Evolutionary conservation across 371 early-diverging fungal genomes (phyloP), one percentile per base, ranked within the genome.

Genomic region (Chytridium lagenaria): DNA sequence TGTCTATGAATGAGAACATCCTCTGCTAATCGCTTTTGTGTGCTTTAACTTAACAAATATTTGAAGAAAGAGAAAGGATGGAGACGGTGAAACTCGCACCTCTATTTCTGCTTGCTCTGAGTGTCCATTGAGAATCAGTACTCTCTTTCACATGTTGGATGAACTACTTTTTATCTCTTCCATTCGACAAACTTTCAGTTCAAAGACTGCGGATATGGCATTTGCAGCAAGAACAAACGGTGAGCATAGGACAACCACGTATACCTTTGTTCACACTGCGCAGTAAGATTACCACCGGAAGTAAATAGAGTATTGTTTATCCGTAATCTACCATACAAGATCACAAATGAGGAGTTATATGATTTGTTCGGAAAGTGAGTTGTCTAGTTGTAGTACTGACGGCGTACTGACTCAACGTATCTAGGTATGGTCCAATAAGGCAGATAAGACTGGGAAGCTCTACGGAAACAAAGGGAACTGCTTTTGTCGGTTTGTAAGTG

Each of bases 321-420:
- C 37, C 89, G 92, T 63, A 97, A 98, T 81, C 84, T 98, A 39
- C 97, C 99, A 1, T 97, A 92, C 85, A 96, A 96, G 83, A 94
- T 97, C 70, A 92, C 96, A 2, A 76, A 93, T 0, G 97, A 97
- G 77, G 97, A 98, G 72, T 89, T 97, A 90, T 98, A 94, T 79
- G 97, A 97, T 77, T 87, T 98, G 63, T 98, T 98, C 90, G 98
- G 97, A 66, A 94, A 95, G 86, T 97, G 40, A 36, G 39, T 1
- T 33, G 30, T n/a, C n/a, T n/a, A n/a, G n/a, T n/a, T n/a, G n/a
- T n/a, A n/a, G n/a, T n/a, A n/a, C n/a, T n/a, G n/a, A n/a, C n/a
- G n/a, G n/a, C n/a, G n/a, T n/a, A n/a, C n/a, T n/a, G n/a, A n/a
- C n/a, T n/a, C n/a, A n/a, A n/a, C 15, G 44, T 10, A 34, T 26